Conservation (phyloP, 2,329 filamentous ascomycete species). For the Sporothrix pallida region DNA sequence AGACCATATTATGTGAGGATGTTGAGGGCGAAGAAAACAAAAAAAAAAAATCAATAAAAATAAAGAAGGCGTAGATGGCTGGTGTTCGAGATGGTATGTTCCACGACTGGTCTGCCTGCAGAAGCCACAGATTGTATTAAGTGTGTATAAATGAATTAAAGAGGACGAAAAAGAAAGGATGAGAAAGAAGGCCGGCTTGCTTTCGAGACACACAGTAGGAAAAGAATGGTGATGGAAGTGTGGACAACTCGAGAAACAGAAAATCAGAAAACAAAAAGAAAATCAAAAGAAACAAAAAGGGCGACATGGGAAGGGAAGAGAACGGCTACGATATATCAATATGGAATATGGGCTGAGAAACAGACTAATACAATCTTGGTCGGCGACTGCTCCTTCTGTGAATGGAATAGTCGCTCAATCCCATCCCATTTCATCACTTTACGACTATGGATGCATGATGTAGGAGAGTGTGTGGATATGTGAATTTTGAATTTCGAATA, state of each 20-base stretch:
- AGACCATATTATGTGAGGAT: conserved; percentile 17
- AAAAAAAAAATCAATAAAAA: neutral
- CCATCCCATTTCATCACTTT: neutral
- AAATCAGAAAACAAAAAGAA: neutral
- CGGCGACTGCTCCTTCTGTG: neutral
- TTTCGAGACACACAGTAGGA: conserved; percentile 6
- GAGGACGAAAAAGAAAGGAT: neutral
- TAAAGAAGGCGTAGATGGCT: neutral
- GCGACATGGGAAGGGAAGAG: neutral
- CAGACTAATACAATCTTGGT: conserved; percentile 6
- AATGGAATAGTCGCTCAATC: neutral
- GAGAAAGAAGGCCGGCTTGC: conserved; percentile 28
- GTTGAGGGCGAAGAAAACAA: no score
- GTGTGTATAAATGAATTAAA: neutral
- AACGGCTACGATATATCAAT: conserved; percentile 18
- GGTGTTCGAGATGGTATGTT: conserved; percentile 6
- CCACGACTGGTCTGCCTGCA: conserved; percentile 20
- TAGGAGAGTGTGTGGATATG: neutral
- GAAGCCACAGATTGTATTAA: neutral
- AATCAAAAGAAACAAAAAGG: neutral
- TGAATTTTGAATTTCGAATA: neutral
- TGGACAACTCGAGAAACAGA: neutral
- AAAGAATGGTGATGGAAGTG: no score
- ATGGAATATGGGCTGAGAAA: neutral
- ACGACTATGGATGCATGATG: neutral